Conservation (phyloP, 2,329 filamentous ascomycete species). For the Exophiala spinifera region DNA sequence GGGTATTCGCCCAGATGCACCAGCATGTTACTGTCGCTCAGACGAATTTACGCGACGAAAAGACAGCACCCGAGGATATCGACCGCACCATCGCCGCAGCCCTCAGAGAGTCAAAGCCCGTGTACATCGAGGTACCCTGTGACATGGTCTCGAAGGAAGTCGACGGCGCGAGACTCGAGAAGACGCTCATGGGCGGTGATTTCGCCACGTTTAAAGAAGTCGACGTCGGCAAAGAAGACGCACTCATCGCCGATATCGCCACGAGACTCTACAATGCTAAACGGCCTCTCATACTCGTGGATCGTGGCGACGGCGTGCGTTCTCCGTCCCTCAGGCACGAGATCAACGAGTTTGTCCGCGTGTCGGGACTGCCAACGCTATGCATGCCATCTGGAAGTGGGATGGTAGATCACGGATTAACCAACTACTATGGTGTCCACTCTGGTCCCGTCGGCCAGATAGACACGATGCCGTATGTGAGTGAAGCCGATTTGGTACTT, state of each 20-base stretch:
- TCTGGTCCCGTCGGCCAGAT: conserved; percentile 71
- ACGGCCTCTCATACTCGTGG: conserved; percentile 74
- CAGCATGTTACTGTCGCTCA: conserved; percentile 49
- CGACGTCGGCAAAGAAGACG: background rate
- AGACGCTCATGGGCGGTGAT: conserved; percentile 56
- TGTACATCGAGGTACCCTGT: conserved; percentile 54
- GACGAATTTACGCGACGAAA: conserved; percentile 44
- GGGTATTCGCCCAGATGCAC: conserved; percentile 50
- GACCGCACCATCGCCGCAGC: conserved; percentile 50
- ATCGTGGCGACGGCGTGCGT: conserved; percentile 78
- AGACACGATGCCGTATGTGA: conserved; percentile 39
- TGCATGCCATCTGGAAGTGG: conserved; percentile 91
- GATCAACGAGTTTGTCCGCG: conserved; percentile 68
- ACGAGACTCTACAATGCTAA: conserved; percentile 70
- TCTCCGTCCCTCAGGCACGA: conserved; percentile 61
- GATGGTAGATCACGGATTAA: conserved; percentile 70
- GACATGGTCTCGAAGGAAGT: conserved; percentile 46
- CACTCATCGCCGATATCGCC: conserved; percentile 73
- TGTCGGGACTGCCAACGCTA: conserved; percentile 74
- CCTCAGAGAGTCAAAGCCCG: conserved; percentile 51
- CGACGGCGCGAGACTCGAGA: conserved; percentile 66
- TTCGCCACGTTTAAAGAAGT: conserved; percentile 58
- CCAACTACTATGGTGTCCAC: conserved; percentile 81
- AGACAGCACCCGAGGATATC: conserved; percentile 48
- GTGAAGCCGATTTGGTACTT: conserved; percentile 41